Base-by-base conservation (phyloP, 106 monocot genomes). In the Platanthera guangdongensis region DNA sequence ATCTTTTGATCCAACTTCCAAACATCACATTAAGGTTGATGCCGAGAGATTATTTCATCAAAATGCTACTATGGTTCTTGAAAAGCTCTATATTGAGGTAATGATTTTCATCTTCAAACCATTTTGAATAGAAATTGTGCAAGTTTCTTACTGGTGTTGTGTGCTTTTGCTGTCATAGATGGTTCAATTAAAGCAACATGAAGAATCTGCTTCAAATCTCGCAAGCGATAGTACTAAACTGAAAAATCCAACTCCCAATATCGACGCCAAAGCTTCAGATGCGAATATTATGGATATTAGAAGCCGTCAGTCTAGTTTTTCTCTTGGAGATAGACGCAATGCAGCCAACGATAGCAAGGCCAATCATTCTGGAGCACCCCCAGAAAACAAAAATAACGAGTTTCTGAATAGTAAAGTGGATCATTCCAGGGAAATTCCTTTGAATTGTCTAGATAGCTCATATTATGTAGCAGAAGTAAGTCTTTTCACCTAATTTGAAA, bases 21-120 rank as follows among this genome's bases (percentile, higher is more conserved):
- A 4, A 12, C 51, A 72, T 72, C 9, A 73, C 8, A 79, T 78
- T 83, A 57, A 95, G 95, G 90, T 97, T 86, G 93, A 93, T 70
- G 93, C 96, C 74, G 93, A 93, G 83, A 93, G 84, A 86, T 69
- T 68, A 68, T 97, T 93, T 78, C 93, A 97, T 91, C 82, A 91
- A 77, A 91, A 82, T 78, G 87, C 74, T 75, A 79, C 87, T 64
- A 76, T 68, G 51, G 83, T 91, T 73, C 78, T 97, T 55, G 87
- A 93, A 63, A 87, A 91, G 57, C 96, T 97, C 70, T 85, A 91
- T 77, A 76, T 52, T 74, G 85, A 88, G 87, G 93, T 93, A 80
- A 22, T 51, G 9, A 7, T 68, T 62, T 50, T 50, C 15, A 46
- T 50, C 9, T 50, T 51, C 19, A 21, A 72, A 18, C 14, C 19